Conservation (phyloP, 2,329 filamentous ascomycete genomes). For the Cladobotryum mycophilum region DNA sequence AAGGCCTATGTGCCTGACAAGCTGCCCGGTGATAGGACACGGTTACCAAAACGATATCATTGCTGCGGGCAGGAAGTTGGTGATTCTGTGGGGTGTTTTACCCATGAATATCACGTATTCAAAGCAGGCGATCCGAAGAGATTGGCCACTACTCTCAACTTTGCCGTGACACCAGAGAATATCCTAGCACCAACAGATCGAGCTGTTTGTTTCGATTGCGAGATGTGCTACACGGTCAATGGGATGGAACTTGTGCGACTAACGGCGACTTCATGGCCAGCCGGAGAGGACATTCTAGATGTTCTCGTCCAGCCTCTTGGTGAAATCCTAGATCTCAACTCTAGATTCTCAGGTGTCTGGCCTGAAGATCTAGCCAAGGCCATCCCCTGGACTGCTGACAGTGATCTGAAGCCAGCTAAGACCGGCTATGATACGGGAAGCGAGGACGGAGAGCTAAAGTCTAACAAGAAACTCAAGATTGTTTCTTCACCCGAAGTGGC, state of each 20-base stretch:
- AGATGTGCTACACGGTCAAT: constrained; percentile 91
- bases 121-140: constrained; percentile 71
- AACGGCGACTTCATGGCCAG: constrained; percentile 83
- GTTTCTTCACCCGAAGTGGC: constrained; percentile 70
- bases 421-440: constrained; percentile 19
- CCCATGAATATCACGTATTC: constrained; percentile 72
- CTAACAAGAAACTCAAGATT: constrained; percentile 54
- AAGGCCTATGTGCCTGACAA: constrained; percentile 56
- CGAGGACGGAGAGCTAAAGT: constrained; percentile 23
- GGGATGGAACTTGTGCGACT: constrained; percentile 87
- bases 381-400: constrained; percentile 40
- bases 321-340: constrained; percentile 84
- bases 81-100: constrained; percentile 67
- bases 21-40: constrained; percentile 50
- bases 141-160: constrained; percentile 73
- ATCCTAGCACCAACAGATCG: constrained; percentile 41
- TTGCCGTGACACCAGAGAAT: constrained; percentile 69
- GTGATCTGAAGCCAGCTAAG: constrained; percentile 20
- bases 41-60: constrained; percentile 57
- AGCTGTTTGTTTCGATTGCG: constrained; percentile 86
- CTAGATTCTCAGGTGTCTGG: constrained; percentile 81
- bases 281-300: constrained; percentile 68
- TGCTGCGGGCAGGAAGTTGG: constrained; percentile 77
- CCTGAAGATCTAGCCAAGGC: constrained; percentile 70
- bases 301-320: constrained; percentile 79